A percentile compares a stretch with the other conserved stretches of the same genome.
phyloP scores from a whole-genome alignment of 352 stramenopile genomes.

The Phytophthora sp. region DNA sequence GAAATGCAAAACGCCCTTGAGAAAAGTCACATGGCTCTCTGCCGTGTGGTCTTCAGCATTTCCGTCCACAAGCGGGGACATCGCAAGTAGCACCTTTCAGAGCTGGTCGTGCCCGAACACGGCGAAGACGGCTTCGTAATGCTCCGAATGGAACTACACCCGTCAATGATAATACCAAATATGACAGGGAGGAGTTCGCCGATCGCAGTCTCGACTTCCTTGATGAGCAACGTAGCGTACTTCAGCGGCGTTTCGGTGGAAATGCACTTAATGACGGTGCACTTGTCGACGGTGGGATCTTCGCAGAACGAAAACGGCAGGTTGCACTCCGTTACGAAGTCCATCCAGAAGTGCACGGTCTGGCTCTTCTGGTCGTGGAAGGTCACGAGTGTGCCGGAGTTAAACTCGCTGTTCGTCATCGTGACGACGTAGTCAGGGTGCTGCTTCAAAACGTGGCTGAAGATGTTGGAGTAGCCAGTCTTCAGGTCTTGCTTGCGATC shows the following conservation, averaged over 20 bases:
- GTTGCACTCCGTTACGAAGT: not conserved
- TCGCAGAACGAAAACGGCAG: constrained; percentile 7
- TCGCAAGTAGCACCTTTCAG: constrained; percentile 4
- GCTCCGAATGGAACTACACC: constrained; percentile 1
- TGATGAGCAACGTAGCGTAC: no score
- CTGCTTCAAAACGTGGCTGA: constrained; percentile 12
- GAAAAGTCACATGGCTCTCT: no score
- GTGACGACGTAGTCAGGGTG: no score
- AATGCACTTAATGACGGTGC: constrained; percentile 1
- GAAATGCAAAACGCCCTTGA: no score
- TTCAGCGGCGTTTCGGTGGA: constrained; percentile 7
- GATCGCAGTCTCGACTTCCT: no score
- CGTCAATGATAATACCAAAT: no score
- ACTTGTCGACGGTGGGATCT: constrained; percentile 1
- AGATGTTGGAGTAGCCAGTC: constrained; percentile 28
- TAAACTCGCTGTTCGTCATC: constrained; percentile 10
- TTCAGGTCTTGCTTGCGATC: constrained; percentile 15
- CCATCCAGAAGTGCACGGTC: constrained; percentile 11
- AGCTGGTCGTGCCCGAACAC: constrained; percentile 1
- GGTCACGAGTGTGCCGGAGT: not conserved
- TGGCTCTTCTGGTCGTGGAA: constrained; percentile 18
- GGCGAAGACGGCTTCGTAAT: not conserved
- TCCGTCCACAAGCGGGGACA: not conserved
- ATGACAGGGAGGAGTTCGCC: no score
- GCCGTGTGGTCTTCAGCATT: not conserved